Evolutionary conservation across 345 rosid genomes (phyloP), one percentile per base, ranked within the genome.

Genomic region (Ailanthus altissimus): DNA sequence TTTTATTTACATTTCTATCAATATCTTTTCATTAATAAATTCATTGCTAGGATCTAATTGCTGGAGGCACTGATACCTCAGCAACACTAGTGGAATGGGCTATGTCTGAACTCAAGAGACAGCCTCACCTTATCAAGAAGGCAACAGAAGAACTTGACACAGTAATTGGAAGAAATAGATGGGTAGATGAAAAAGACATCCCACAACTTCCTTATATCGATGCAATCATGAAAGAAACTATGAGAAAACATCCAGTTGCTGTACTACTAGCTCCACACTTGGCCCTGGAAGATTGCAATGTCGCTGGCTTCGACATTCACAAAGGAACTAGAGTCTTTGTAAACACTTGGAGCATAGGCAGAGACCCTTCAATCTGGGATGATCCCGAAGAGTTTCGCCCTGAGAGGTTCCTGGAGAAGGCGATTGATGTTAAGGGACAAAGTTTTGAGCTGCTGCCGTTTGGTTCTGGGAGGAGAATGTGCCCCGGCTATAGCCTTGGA

Each of bases 401-500:
- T 0, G 83, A 82, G 40, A 79, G 85, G 76, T 84, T 84, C 53
- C 11, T 81, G 0, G 78, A 43, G 14, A 76, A 58, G 50, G 58
- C n/a, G 5, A 49, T 71, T 7, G 80, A 74, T 25, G 58, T 79
- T 63, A 82, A 66, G 28, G 87, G 83, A 0, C 78, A 72, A 2
- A n/a, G 66, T 23, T 84, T 82, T 47, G 78, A 71, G 83, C 18
- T 82, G 60, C 50, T 84, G 70, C 85, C 87, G 8, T 84, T 84
- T 21, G 87, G 87, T 0, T 66, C 81, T 0, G 87, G 87, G 18
- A 63, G 87, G 72, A 77, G 84, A 63, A 81, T 78, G 84, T 84
- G 86, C 45, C 86, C 84, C 14, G 86, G 86, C 9, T 75, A 72
- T 36, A 78, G 25, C 21, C 76, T 76, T 42, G 84, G 87, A 40